Evolutionary conservation across 1,284 basidiomycete species (phyloP).

Genomic region (Neonothopanus nambi): DNA sequence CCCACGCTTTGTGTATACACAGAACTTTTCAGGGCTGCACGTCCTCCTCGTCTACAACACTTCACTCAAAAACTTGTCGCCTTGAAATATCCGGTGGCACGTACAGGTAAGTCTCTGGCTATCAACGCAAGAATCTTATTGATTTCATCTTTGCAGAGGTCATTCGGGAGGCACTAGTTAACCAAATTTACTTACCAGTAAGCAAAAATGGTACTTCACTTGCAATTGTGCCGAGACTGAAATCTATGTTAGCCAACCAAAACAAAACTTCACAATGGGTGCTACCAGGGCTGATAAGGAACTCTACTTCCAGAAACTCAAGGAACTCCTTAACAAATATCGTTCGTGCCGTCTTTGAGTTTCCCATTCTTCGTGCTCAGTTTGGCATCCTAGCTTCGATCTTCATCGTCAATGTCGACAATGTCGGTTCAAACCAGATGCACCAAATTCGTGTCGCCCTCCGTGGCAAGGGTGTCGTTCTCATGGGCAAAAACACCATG

Average conservation of each 20-base stretch:
- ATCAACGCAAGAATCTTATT: slow-evolving; percentile 14
- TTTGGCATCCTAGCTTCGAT: slow-evolving; percentile 71
- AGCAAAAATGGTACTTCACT: neutral
- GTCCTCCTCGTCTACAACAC: slow-evolving; percentile 10
- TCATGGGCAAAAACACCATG: slow-evolving; percentile 99
- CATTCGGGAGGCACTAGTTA: slow-evolving; percentile 78
- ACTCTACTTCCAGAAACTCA: slow-evolving; percentile 92
- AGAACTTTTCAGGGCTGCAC: slow-evolving; percentile 22
- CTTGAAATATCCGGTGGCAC: slow-evolving; percentile 93
- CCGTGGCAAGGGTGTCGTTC: slow-evolving; percentile 93
- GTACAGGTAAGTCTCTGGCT: slow-evolving; percentile 37
- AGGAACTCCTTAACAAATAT: slow-evolving; percentile 90
- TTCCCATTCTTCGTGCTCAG: neutral
- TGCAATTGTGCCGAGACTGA: neutral
- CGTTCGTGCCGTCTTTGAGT: slow-evolving; percentile 53
- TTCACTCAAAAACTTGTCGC: slow-evolving; percentile 40
- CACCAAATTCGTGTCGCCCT: slow-evolving; percentile 97
- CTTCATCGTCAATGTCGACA: slow-evolving; percentile 99
- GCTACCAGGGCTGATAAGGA: slow-evolving; percentile 89
- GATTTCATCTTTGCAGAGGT: slow-evolving; percentile 53
- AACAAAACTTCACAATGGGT: slow-evolving; percentile 68
- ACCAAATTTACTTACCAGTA: slow-evolving; percentile 14
- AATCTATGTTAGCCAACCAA: slow-evolving; percentile 14
- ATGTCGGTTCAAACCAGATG: slow-evolving; percentile 99
- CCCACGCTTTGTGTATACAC: slow-evolving; percentile 37